Evolutionary conservation across 495 filamentous ascomycete genomes (phyloP), one percentile per base, ranked within the genome.

Genomic region (Penicillium pancosmium): DNA sequence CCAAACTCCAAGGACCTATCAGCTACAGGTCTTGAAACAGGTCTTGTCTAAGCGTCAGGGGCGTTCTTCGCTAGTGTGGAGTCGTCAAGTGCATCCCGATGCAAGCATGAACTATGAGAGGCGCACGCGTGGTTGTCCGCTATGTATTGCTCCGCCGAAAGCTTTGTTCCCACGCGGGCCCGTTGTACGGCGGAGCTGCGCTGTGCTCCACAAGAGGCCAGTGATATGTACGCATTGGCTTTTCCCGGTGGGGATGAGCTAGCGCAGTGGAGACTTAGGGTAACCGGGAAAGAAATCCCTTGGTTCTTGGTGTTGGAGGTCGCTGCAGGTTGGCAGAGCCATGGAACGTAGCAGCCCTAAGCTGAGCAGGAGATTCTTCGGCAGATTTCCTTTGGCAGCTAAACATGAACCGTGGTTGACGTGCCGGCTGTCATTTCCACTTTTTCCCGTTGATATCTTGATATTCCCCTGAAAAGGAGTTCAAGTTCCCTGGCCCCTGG

Each of bases 311-410:
- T n/a, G 36, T 5, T 12, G 10, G 7, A 13, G 36, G 36, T 21
- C 25, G 8, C 13, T 9, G 18, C 6, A 18, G 52, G 34, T 31
- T 38, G 41, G 15, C 36, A 13, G 2, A 55, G 19, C 57, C 57
- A 55, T 60, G 57, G 57, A 55, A 60, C 46, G 11, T 16, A 8
- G 5, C 36, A 25, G 52, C 35, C 49, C 56, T 36, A 52, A 40
- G 3, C 25, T 23, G 31, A 52, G 49, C 27, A 52, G 31, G 46
- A 52, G 16, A 36, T 15, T 19, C 8, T 23, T 44, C 25, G 11
- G 16, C 36, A 13, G 23, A 13, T 27, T 46, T 2, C 27, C 25
- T 11, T 52, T 47, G 36, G 23, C 55, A 38, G 15, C 41, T 44
- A 19, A 18, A 44, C 5, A 16, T 19, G 41, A 44, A 44, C 41